These are phyloP conservation scores for Heliamphora exappendiculata DNA, from an alignment of 148 eudicot genomes.

Conservation along the genomic window DNA sequence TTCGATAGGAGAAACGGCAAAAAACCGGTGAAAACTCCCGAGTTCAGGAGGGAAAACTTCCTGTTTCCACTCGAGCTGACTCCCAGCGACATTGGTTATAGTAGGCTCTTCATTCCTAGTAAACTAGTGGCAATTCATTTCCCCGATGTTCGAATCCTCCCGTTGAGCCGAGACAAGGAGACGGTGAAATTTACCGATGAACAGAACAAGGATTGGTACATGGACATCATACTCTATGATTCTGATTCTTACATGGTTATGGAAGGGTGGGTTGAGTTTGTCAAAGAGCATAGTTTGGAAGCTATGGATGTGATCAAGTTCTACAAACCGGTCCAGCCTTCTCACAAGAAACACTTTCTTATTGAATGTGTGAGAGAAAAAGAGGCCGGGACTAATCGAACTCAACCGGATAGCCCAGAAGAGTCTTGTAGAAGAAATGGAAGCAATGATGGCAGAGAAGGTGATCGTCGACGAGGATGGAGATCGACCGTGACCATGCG, in stretches of 20 bases:
- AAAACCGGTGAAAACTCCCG: neutral
- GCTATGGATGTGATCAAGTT: neutral
- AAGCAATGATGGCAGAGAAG: too few relatives aligned
- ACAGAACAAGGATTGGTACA: neutral
- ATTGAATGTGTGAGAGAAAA: neutral
- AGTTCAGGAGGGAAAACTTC: neutral
- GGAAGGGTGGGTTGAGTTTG: neutral
- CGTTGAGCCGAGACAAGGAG: neutral
- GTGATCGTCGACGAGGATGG: too few relatives aligned
- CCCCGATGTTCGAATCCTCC: neutral
- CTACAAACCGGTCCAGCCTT: conserved; percentile 1
- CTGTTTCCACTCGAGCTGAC: neutral
- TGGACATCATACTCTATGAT: neutral
- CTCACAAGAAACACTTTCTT: neutral
- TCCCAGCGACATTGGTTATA: neutral
- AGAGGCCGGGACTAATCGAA: neutral
- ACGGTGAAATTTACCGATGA: neutral
- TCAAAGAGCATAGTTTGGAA: neutral
- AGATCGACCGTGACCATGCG: neutral
- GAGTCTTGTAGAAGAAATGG: neutral
- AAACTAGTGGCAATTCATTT: neutral
- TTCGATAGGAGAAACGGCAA: neutral
- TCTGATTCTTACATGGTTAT: neutral
- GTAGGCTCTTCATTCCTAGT: neutral
- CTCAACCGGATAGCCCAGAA: neutral